Conservation (phyloP, 1,284 basidiomycete genomes). For the Laetiporus sulphureus region DNA sequence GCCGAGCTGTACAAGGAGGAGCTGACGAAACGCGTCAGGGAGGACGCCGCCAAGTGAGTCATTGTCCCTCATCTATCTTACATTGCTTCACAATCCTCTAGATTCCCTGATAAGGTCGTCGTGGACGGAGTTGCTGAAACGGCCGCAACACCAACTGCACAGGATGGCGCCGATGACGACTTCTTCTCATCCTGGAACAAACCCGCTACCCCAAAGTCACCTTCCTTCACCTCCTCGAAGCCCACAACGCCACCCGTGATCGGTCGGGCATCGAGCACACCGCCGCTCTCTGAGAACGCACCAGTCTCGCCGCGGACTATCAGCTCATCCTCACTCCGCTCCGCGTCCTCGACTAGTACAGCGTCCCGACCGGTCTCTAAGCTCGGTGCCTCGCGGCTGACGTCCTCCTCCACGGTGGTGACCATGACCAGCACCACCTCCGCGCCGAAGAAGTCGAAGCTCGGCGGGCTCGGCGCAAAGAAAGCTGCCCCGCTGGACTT, state of each 20-base stretch:
- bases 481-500: slow-evolving; percentile 83
- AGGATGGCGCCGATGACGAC: slow-evolving; percentile 67
- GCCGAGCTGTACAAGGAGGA: slow-evolving; percentile 93
- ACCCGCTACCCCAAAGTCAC: slow-evolving; percentile 49
- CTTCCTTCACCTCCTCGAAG: slow-evolving; percentile 40
- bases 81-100: slow-evolving; percentile 21
- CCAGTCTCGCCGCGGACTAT: slow-evolving; percentile 50
- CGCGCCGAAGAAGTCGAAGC: slow-evolving; percentile 57
- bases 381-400: slow-evolving; percentile 50
- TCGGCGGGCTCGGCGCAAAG: slow-evolving; percentile 82
- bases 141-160: slow-evolving; percentile 26
- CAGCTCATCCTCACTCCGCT: slow-evolving; percentile 53
- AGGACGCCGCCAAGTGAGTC: slow-evolving; percentile 67
- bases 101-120: slow-evolving; percentile 70
- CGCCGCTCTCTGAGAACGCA: slow-evolving; percentile 28
- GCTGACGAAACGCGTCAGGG: slow-evolving; percentile 74
- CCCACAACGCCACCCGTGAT: slow-evolving; percentile 52
- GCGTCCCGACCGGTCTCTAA: slow-evolving; percentile 34
- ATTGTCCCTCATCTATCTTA: not conserved
- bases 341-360: slow-evolving; percentile 33
- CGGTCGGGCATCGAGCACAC: slow-evolving; percentile 37
- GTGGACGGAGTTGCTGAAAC: slow-evolving; percentile 70
- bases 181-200: slow-evolving; percentile 98
- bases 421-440: slow-evolving; percentile 26
- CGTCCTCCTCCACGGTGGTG: slow-evolving; percentile 35